Evolutionary conservation across 371 early-diverging fungal genomes (phyloP), one percentile per base, ranked within the genome.

Genomic region (Lichtheimia ornata): DNA sequence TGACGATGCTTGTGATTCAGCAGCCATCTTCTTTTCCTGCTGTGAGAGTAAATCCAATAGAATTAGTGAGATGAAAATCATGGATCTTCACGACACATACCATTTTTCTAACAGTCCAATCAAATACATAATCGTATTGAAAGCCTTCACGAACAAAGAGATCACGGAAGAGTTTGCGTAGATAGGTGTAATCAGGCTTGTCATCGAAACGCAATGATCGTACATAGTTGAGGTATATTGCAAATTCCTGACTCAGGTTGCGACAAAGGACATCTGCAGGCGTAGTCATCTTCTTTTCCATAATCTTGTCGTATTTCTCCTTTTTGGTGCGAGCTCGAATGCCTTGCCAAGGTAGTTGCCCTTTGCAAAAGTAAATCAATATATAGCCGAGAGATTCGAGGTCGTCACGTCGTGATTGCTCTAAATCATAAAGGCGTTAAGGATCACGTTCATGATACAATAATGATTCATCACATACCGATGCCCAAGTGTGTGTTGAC

Each of bases 291-390:
- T 99, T 99, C 86, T 94, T 97, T 68, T 99, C 97, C 94, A 95
- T 95, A 69, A 99, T 99, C 62, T 94, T 91, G 73, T 98, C 97
- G 80, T 98, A 99, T 86, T 99, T 99, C 82, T 98, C 95, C 83
- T 95, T 94, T 85, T 99, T 99, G 45, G 96, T 97, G 22, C 91
- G 93, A 13, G 97, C 99, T 72, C 93, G 93, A 56, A 99, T 81
- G 18, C 99, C 99, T 77, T 99, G 99, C 99, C 99, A 99, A 50
- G 99, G 99, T 54, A 99, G 83, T 50, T 89, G 90, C 9, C 99
- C 99, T 58, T 98, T 91, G 65, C 92, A 89, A 70, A 99, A 99
- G 84, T 99, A 99, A 87, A 99, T 93, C 43, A 99, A 84, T 28
- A 99, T 98, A 76, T 99, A 99, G n/a, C 97, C 98, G 40, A 99